Percentiles rank a stretch among this genome's conserved stretches.
phyloP scores from a whole-genome alignment of 2,329 filamentous ascomycete species.

The Mollisia scopiformis region DNA sequence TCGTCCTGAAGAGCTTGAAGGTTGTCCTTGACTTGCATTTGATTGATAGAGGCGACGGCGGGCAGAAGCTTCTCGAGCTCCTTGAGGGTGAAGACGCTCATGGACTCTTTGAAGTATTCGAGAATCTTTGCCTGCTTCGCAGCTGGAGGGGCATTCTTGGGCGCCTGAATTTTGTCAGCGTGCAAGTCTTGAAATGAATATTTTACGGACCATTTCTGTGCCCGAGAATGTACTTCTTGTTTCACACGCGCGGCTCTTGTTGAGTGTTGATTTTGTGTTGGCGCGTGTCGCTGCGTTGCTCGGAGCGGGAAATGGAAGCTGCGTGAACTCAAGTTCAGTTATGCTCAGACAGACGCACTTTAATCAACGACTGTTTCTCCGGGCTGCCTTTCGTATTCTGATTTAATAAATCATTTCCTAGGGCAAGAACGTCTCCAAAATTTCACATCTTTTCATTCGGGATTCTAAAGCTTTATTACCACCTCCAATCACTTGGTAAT shows the following conservation, averaged over 20 bases:
- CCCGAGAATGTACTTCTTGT: neutral
- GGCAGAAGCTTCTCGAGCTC: conserved; percentile 69
- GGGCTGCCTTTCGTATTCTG: too few relatives aligned
- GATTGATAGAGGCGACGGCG: conserved; percentile 62
- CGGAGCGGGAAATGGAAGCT: neutral
- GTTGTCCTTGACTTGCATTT: conserved; percentile 70
- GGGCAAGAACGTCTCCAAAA: too few relatives aligned
- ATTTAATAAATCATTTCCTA: too few relatives aligned
- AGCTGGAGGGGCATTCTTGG: conserved; percentile 58
- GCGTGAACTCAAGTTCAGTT: neutral
- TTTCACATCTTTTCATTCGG: neutral
- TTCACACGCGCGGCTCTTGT: neutral
- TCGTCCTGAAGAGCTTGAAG: conserved; percentile 65
- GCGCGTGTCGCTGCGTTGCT: neutral
- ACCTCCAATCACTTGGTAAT: too few relatives aligned
- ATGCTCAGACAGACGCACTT: neutral
- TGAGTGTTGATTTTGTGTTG: neutral
- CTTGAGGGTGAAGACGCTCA: conserved; percentile 66
- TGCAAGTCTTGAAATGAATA: neutral
- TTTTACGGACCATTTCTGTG: conserved; percentile 1
- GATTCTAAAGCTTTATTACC: too few relatives aligned
- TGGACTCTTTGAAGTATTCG: conserved; percentile 60
- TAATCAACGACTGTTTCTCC: neutral
- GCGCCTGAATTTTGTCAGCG: conserved; percentile 37
- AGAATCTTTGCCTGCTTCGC: conserved; percentile 62